Evolutionary conservation across 2,329 filamentous ascomycete genomes (phyloP), one percentile per base, ranked within the genome.

Genomic region (Macrophomina tecta): DNA sequence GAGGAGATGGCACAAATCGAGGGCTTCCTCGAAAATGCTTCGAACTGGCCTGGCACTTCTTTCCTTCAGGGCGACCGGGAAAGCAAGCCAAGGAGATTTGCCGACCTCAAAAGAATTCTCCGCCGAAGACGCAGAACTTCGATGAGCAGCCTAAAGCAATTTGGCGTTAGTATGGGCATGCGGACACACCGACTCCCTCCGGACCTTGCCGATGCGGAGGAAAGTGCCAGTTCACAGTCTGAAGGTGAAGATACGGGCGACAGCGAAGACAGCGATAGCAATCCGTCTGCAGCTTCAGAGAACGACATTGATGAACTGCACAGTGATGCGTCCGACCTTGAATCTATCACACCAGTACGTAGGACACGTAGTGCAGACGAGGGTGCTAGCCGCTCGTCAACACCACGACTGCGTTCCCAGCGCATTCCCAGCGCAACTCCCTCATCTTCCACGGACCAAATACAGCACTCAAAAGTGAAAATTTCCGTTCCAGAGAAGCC

Each of bases 161-260:
- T 91, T 56, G 89, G 89, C 3, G 83, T 91, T 28, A 91, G 83
- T 70, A 83, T 92, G 69, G 90, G 90, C 1, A 94, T 94, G 79
- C 89, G 89, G 69, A 93, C 91, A 3, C 90, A 93, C 70, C 87
- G 88, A 65, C 79, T 96, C 1, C 84, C 88, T 8, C 84, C 87
- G 66, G 85, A 87, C 30, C 84, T 90, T 11, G 81, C 91, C 4
- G 81, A 83, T 61, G 82, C 80, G 66, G 79, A 83, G 45, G 78
- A 77, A 12, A 64, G 58, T 40, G 69, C 80, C 66, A 78, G 78
- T 14, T 82, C 81, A 5, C 56, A 71, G 2, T 69, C 67, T 8
- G 69, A 70, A 4, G 68, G 69, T 18, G 72, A 66, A 14, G 72
- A 75, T 52, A 73, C 76, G n/a, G 75, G 76, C 62, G 77, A 72